Percentiles rank a stretch among this genome's conserved stretches.
phyloP scores from a whole-genome alignment of 2,329 filamentous ascomycete genomes.

The Cladophialophora yegresii region DNA sequence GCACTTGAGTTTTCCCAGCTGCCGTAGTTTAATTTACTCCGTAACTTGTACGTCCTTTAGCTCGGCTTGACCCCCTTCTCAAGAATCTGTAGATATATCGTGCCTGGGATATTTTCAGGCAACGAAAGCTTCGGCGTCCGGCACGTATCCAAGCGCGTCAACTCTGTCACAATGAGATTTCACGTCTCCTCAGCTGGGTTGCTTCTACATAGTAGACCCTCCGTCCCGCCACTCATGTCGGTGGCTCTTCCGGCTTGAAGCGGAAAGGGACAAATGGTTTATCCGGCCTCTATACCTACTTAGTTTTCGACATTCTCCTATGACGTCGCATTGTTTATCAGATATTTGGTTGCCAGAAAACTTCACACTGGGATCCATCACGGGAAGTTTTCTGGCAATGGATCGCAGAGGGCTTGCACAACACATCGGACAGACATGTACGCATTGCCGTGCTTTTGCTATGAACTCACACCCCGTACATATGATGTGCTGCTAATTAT shows the following conservation, averaged over 20 bases:
- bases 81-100: too few species aligned
- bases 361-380: too few species aligned
- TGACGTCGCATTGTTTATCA: not conserved
- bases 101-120: too few species aligned
- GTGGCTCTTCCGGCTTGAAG: not conserved
- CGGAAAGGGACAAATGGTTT: not conserved
- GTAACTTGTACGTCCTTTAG: too few species aligned
- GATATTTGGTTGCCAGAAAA: too few species aligned
- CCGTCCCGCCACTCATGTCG: not conserved
- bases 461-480: not conserved
- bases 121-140: too few species aligned
- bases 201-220: not conserved
- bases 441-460: not conserved
- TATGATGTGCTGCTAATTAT: not conserved
- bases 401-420: not conserved
- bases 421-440: not conserved
- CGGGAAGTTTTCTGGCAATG: not conserved
- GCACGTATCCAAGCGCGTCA: too few species aligned
- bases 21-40: too few species aligned
- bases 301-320: not conserved
- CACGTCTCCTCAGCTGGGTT: not conserved
- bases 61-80: too few species aligned
- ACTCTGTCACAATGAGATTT: too few species aligned
- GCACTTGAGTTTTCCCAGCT: too few species aligned
- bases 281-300: not conserved